Evolutionary conservation across 2,329 filamentous ascomycete genomes (phyloP).

Genomic region (Cladorrhinum sp.): DNA sequence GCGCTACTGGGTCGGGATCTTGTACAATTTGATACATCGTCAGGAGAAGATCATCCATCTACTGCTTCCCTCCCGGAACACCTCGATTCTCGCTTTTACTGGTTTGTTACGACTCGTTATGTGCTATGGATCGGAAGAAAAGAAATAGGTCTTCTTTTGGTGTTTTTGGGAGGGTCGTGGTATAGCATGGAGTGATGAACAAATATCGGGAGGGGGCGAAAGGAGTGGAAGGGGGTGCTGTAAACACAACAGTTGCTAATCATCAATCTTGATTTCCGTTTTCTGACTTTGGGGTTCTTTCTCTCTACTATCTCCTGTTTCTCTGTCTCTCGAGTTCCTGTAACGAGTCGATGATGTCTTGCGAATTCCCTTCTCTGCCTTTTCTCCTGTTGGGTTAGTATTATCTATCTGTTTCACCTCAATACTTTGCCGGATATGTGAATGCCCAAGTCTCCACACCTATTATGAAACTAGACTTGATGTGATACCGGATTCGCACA

Average conservation of each 20-base stretch:
- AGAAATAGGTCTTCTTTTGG: background rate
- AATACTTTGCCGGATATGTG: no score
- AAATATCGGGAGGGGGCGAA: conserved; percentile 1
- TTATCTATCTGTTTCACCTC: conserved; percentile 1
- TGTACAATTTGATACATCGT: conserved; percentile 35
- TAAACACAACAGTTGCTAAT: conserved; percentile 20
- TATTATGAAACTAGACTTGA: no score
- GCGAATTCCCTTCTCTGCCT: conserved; percentile 1
- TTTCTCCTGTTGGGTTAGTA: background rate
- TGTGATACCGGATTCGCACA: no score
- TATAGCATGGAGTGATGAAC: background rate
- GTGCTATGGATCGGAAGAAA: conserved; percentile 7
- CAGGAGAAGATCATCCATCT: conserved; percentile 27
- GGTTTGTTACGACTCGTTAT: conserved; percentile 14
- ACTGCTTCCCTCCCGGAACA: conserved; percentile 23
- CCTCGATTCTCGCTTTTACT: conserved; percentile 6
- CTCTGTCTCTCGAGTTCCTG: background rate
- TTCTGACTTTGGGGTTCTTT: conserved; percentile 4
- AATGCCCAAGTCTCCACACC: no score
- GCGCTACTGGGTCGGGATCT: conserved; percentile 34
- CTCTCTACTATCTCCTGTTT: conserved; percentile 8
- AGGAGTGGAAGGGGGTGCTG: conserved; percentile 9
- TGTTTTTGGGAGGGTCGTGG: background rate
- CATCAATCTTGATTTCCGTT: conserved; percentile 15
- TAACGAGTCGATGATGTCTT: conserved; percentile 2